phyloP scores from a whole-genome alignment of 768 basidiomycete species.

The Pleurotus tuoliensis region DNA sequence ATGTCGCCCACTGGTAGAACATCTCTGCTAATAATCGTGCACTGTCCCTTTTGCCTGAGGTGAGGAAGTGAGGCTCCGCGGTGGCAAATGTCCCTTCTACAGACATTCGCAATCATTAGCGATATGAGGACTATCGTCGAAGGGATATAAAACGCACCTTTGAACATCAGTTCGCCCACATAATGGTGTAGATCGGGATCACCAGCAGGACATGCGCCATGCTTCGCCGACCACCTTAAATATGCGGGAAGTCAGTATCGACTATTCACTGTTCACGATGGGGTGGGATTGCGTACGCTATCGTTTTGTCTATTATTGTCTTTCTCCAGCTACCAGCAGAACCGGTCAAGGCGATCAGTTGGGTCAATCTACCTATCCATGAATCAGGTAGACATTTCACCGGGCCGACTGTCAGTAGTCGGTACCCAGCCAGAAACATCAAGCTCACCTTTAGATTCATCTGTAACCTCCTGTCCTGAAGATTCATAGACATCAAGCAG shows the following conservation, averaged over 20 bases:
- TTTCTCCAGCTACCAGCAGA: slow-evolving; percentile 84
- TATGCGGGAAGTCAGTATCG: slow-evolving; percentile 14
- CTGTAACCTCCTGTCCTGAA: slow-evolving; percentile 66
- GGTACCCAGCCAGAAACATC: no score
- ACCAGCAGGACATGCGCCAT: slow-evolving; percentile 76
- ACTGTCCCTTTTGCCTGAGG: slow-evolving; percentile 86
- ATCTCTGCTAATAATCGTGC: slow-evolving; percentile 83
- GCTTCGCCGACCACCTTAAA: slow-evolving; percentile 80
- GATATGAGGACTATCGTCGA: background rate
- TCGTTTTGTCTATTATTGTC: slow-evolving; percentile 78
- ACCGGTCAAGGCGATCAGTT: slow-evolving; percentile 86
- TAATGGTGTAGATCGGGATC: slow-evolving; percentile 89
- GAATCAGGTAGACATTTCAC: no score
- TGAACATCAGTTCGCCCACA: slow-evolving; percentile 82
- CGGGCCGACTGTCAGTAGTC: no score
- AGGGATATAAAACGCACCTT: slow-evolving; percentile 44
- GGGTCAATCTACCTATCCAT: slow-evolving; percentile 74
- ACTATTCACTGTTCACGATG: background rate
- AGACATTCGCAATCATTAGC: background rate
- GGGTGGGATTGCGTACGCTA: slow-evolving; percentile 57
- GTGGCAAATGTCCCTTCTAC: slow-evolving; percentile 70
- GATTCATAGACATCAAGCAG: slow-evolving; percentile 81
- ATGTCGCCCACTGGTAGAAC: slow-evolving; percentile 70
- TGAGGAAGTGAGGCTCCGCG: slow-evolving; percentile 81
- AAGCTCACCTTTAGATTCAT: slow-evolving; percentile 74